Evolutionary conservation across 495 filamentous ascomycete genomes (phyloP), one percentile per base, ranked within the genome.

Genomic region (Evansstolkia leycettana): DNA sequence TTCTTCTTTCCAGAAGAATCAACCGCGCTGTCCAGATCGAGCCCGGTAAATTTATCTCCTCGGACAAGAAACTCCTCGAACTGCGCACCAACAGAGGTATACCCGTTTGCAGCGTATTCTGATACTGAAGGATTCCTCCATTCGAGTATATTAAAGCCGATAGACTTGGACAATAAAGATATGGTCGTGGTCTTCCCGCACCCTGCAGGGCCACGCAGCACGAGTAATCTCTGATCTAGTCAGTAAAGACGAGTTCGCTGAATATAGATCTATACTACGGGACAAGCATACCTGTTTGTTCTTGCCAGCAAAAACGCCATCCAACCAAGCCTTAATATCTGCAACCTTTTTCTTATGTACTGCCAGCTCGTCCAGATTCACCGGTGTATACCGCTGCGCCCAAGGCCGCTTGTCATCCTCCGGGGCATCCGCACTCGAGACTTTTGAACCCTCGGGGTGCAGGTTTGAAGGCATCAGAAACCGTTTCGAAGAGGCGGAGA

Each of bases 341-440:
- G 70, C 59, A 14, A 96, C 86, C 57, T 99, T 99, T 47, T 69
- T 83, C 58, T 86, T 94, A 51, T 99, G 84, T 23, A 96, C 87
- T 0, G 80, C 89, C 36, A 96, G 65, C 55, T 94, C 87, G 18
- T 78, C 75, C n/a, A 92, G 41, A 41, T 70, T 72, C 1, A 50
- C 41, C 0, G 92, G 92, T 2, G 67, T 73, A 52, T 82, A 96
- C 46, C 75, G 73, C 45, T 95, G 85, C 11, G 80, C 77, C 92
- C 92, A 99, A 1, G 92, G 87, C 34, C 65, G 49, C 15, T 23
- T 17, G 31, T 60, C 47, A 13, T 39, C 20, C 20, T 9, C 20
- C 5, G 20, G 6, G 12, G 25, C 17, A 33, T 33, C 27, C 31
- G 34, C 15, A 24, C 33, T 13, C 6, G 36, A 33, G 0, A 7